Conservation (phyloP, 1,139 yeast genomes). For the Geotrichum macrosporum region DNA sequence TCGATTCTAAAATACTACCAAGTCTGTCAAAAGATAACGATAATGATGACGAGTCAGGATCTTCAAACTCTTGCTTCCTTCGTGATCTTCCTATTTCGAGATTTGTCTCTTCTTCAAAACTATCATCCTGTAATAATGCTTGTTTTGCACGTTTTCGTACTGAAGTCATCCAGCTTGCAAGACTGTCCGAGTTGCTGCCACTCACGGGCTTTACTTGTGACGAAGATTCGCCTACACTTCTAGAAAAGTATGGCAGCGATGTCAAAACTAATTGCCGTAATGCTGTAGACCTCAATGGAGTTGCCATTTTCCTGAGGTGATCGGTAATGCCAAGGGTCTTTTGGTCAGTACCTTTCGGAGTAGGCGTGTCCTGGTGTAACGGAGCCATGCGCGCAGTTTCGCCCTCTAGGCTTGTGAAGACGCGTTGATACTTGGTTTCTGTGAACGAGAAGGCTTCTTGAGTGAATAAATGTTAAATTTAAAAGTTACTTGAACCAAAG, state of each 20-base stretch:
- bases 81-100: conserved; percentile 36
- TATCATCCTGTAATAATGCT: conserved; percentile 27
- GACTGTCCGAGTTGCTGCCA: conserved; percentile 34
- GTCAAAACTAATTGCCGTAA: background rate
- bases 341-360: background rate
- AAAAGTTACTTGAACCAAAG: too few species aligned
- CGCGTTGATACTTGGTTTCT: background rate
- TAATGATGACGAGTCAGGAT: conserved; percentile 36
- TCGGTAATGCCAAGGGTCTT: background rate
- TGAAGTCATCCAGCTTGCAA: conserved; percentile 50
- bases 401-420: background rate
- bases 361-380: background rate
- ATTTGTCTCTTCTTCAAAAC: conserved; percentile 40
- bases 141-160: conserved; percentile 43
- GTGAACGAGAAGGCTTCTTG: background rate
- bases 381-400: background rate
- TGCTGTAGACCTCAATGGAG: conserved; percentile 7
- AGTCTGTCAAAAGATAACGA: conserved; percentile 46
- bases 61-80: conserved; percentile 33
- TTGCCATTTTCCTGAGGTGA: conserved; percentile 3
- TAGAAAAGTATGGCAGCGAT: conserved; percentile 9
- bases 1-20: conserved; percentile 32
- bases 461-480: background rate
- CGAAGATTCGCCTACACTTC: conserved; percentile 1
- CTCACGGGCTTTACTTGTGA: conserved; percentile 1